Evolutionary conservation across 345 rosid species (phyloP).

Genomic region (Noccaea caerulescens): DNA sequence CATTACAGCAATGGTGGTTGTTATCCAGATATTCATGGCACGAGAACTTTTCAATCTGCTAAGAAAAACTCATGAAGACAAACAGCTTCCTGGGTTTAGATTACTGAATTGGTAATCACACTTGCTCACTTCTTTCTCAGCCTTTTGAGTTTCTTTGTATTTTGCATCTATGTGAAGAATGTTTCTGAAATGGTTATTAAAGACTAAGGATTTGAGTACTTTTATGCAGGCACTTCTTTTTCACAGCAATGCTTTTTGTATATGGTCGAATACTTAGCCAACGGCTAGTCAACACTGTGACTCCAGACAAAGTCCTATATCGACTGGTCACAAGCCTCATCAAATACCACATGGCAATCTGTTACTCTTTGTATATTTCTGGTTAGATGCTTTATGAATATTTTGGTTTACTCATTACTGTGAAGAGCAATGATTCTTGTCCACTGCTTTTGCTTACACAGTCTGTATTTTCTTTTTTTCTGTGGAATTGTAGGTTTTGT

Average conservation of each 20-base stretch:
- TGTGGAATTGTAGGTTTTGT: slow-evolving; percentile 50
- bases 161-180: not conserved
- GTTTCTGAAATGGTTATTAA: not conserved
- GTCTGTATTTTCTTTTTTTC: not conserved
- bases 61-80: slow-evolving; percentile 74
- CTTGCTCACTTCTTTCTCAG: not conserved
- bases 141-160: not conserved
- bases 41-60: slow-evolving; percentile 73
- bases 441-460: slow-evolving; percentile 22
- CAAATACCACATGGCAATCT: slow-evolving; percentile 79
- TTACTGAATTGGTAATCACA: slow-evolving; percentile 65
- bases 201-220: not conserved
- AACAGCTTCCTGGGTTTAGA: slow-evolving; percentile 80
- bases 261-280: slow-evolving; percentile 87
- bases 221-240: slow-evolving; percentile 77
- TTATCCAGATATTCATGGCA: slow-evolving; percentile 83
- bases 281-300: slow-evolving; percentile 79
- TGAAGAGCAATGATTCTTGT: not conserved
- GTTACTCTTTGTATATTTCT: slow-evolving; percentile 76
- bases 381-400: slow-evolving; percentile 50
- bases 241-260: slow-evolving; percentile 87
- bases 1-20: slow-evolving; percentile 86
- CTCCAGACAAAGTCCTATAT: slow-evolving; percentile 68
- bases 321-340: slow-evolving; percentile 69
- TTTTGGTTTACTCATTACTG: not conserved